Evolutionary conservation across 202 grass and related monocot genomes (phyloP).

Genomic region (Saccharum hybrid): DNA sequence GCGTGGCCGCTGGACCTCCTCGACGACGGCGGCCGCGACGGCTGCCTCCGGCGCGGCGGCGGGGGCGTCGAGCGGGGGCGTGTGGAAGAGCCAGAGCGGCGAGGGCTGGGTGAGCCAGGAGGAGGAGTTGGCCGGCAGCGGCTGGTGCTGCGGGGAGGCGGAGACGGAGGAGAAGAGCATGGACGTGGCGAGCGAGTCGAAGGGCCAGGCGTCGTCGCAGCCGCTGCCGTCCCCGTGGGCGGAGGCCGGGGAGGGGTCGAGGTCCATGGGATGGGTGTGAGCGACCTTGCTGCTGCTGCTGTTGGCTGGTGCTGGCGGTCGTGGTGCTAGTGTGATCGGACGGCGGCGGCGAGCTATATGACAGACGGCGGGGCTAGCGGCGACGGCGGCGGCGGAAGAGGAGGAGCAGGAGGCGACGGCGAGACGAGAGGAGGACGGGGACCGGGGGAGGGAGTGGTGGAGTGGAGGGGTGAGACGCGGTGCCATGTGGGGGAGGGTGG

Average conservation of each 20-base stretch:
- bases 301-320: not conserved
- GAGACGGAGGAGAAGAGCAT: constrained; percentile 58
- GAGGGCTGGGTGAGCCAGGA: constrained; percentile 63
- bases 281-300: not conserved
- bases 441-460: not conserved
- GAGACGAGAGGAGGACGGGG: not conserved
- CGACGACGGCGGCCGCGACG: not conserved
- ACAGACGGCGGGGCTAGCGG: not conserved
- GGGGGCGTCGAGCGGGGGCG: constrained; percentile 45
- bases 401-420: constrained; percentile 26
- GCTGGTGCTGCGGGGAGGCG: constrained; percentile 42
- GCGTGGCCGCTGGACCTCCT: constrained; percentile 47
- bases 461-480: too few species aligned
- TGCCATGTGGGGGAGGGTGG: constrained; percentile 29
- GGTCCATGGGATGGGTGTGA: constrained; percentile 53
- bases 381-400: not conserved
- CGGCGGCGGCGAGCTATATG: not conserved
- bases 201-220: constrained; percentile 81
- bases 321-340: not conserved
- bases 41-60: not conserved
- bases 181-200: constrained; percentile 72
- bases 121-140: constrained; percentile 44
- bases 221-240: constrained; percentile 20
- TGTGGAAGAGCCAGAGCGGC: constrained; percentile 78
- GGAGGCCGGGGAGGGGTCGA: constrained; percentile 43